Base-by-base conservation (phyloP, 2,329 filamentous ascomycete species). In the Fusarium odoratissimum region DNA sequence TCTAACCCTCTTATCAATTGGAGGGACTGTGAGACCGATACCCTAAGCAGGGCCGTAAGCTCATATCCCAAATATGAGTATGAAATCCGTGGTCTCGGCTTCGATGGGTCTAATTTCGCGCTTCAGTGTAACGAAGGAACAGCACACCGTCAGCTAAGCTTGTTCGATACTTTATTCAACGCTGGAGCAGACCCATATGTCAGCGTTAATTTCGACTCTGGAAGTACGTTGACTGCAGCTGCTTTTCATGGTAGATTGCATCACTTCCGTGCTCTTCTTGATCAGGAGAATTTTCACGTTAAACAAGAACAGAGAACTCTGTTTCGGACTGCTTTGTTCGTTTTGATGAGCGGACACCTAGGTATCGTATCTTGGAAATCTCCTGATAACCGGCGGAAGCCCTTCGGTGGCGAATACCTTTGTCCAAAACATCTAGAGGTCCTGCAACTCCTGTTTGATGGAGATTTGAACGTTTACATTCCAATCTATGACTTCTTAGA, bases 11-110 rank as follows among this genome's bases (percentile, higher is more conserved):
- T 6, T 25, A 44, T 25, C 16, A 13, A 44, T 6, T 44, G 23
- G 23, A 8, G 9, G 5, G 16, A 12, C 10, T 17, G 4, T 6
- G 6, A 4, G 1, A 8, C 0, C 17, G 0, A 8, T 12, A 19
- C 6, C 41, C 1, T 25, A 11, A 0, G 0, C 0, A 10, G 8
- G 8, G 23, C 7, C 23, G 5, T 25, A 0, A 0, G 0, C 0
- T 25, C 7, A 28, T 45, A 28, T 28, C 5, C 42, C 0, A 9
- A 28, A 0, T 28, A 5, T 3, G 19, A 21, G 12, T 14, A 7
- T 28, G 44, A 14, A 8, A 6, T 46, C 2, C 1, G 0, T 46
- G 3, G 5, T 10, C 17, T 46, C 0, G 25, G 44, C 25, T 1
- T 46, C 5, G 0, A 0, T 28, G 5, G 0, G 0, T 21, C 17